A percentile compares a stretch with the other conserved stretches of the same genome.
These are phyloP conservation scores for Stereum hirsutum DNA, from an alignment of 1,284 basidiomycete species.

Conservation along the genomic window DNA sequence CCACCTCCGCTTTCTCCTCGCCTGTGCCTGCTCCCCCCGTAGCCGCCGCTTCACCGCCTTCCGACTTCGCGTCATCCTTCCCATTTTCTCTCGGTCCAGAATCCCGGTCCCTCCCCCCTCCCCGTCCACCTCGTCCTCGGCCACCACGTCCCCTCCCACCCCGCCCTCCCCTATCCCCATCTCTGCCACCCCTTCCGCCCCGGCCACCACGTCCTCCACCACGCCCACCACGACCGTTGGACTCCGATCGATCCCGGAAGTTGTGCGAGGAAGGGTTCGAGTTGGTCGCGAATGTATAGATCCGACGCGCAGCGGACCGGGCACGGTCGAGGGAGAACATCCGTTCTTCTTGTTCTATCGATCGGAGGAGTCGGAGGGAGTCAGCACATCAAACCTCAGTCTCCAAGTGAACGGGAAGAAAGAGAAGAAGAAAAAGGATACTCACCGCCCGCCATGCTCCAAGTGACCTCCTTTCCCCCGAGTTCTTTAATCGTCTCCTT, in stretches of 20 bases:
- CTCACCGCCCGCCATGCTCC: constrained; percentile 54
- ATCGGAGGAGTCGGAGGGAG: not conserved
- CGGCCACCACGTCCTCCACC: constrained; percentile 21
- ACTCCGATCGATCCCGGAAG: no score
- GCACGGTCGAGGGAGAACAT: constrained; percentile 66
- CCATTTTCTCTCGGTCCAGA: constrained; percentile 19
- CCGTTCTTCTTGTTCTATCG: constrained; percentile 52
- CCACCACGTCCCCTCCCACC: constrained; percentile 35
- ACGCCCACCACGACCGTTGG: no score
- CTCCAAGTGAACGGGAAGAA: not conserved
- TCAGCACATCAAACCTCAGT: not conserved
- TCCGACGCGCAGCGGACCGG: constrained; percentile 48
- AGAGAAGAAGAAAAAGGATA: constrained; percentile 5
- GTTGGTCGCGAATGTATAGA: constrained; percentile 16
- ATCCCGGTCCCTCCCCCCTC: constrained; percentile 23
- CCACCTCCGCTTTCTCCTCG: constrained; percentile 31
- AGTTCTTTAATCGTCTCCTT: constrained; percentile 54
- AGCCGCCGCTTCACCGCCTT: constrained; percentile 13
- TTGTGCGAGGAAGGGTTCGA: no score
- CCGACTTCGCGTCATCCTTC: constrained; percentile 14
- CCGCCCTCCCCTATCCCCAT: constrained; percentile 31
- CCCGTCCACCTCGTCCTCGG: constrained; percentile 26
- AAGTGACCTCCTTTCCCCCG: constrained; percentile 50
- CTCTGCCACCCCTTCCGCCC: constrained; percentile 28
- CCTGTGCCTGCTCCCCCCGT: constrained; percentile 20